A percentile compares a stretch with the other conserved stretches of the same genome.
These are phyloP conservation scores for Aotearoamyces nothofagi DNA, from an alignment of 2,329 filamentous ascomycete species.

Conservation along the genomic window DNA sequence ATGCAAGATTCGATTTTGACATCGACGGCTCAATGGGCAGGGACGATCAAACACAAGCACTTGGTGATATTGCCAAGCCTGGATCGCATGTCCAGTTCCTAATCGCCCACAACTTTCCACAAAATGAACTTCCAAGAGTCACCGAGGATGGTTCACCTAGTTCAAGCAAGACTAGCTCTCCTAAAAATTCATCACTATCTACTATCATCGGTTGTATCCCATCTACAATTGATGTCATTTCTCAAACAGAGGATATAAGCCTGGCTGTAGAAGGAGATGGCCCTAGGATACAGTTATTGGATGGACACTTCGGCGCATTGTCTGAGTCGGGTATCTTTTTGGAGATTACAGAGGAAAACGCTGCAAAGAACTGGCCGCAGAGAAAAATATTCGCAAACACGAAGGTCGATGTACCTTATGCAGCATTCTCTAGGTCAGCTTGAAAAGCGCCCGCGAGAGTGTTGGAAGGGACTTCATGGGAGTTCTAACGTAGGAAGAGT, in stretches of 20 bases:
- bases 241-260: conserved; percentile 6
- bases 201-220: conserved; percentile 15
- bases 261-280: conserved; percentile 10
- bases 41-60: conserved; percentile 19
- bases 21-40: conserved; percentile 22
- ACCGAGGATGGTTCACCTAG: not conserved
- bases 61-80: conserved; percentile 41
- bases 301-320: conserved; percentile 43
- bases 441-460: no score
- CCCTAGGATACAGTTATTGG: conserved; percentile 4
- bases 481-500: no score
- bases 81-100: conserved; percentile 57
- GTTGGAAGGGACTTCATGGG: no score
- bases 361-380: conserved; percentile 9
- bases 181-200: conserved; percentile 13
- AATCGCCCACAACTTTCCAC: conserved; percentile 22
- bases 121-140: conserved; percentile 1
- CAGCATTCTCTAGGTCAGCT: no score
- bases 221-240: conserved; percentile 15
- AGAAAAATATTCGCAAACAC: not conserved
- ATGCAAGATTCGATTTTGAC: no score
- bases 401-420: not conserved
- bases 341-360: conserved; percentile 10
- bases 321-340: conserved; percentile 45
- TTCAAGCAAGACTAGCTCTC: conserved; percentile 3